Conservation (phyloP, 177 flowering plant species). For the Vitis hybrid region DNA sequence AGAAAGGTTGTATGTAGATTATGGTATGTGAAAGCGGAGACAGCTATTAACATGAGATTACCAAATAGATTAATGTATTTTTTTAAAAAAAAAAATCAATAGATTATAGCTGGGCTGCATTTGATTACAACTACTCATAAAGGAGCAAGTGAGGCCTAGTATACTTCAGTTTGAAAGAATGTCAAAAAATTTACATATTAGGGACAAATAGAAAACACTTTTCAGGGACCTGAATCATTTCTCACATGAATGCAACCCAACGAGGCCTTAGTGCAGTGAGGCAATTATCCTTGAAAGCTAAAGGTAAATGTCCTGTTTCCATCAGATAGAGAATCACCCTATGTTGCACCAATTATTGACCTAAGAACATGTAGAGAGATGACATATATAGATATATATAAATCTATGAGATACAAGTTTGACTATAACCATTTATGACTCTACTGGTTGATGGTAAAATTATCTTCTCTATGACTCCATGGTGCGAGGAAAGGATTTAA, state of each 20-base stretch:
- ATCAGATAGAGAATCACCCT: not conserved
- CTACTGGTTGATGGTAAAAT: too few relatives aligned
- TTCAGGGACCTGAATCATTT: not conserved
- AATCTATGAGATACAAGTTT: too few relatives aligned
- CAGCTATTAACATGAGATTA: slow-evolving; percentile 9
- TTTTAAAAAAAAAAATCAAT: too few relatives aligned
- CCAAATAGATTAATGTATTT: not conserved
- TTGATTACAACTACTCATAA: too few relatives aligned
- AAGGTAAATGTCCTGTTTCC: not conserved
- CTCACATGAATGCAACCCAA: not conserved
- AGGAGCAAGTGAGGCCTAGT: too few relatives aligned
- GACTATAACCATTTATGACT: too few relatives aligned
- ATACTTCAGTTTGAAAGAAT: too few relatives aligned
- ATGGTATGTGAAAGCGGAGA: slow-evolving; percentile 22
- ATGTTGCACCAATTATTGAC: slow-evolving; percentile 6
- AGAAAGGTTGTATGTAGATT: slow-evolving; percentile 21
- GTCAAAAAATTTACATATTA: too few relatives aligned
- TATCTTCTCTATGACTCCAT: not conserved
- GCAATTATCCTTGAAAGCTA: not conserved
- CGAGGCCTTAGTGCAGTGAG: not conserved
- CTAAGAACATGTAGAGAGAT: not conserved
- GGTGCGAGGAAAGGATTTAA: not conserved
- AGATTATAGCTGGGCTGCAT: too few relatives aligned
- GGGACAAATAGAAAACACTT: not conserved
- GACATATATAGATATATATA: too few relatives aligned